Evolutionary conservation across 495 filamentous ascomycete genomes (phyloP).

Genomic region (Penicillium ochrochloron): DNA sequence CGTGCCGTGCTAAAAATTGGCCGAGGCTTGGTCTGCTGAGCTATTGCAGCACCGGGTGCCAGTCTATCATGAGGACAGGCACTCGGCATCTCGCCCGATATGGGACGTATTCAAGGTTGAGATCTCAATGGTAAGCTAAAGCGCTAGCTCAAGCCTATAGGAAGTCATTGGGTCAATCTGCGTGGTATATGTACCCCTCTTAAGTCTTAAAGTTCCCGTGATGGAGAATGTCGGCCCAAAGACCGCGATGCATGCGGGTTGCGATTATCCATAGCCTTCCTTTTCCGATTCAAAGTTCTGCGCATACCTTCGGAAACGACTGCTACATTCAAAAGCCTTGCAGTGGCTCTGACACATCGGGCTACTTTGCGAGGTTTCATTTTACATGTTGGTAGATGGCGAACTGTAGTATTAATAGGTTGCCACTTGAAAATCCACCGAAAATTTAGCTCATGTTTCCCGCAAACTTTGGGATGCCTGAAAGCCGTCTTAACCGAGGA

Average conservation of each 20-base stretch:
- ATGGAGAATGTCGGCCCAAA: conserved; percentile 17
- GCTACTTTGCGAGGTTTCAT: conserved; percentile 14
- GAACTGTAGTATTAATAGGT: conserved; percentile 11
- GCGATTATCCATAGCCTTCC: neutral
- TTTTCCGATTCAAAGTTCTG: neutral
- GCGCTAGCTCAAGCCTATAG: neutral
- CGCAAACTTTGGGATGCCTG: conserved; percentile 15
- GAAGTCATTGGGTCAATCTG: conserved; percentile 17
- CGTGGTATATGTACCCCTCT: conserved; percentile 13
- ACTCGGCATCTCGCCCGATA: conserved; percentile 10
- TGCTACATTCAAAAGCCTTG: neutral
- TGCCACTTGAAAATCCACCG: conserved; percentile 21
- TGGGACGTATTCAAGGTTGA: conserved; percentile 5
- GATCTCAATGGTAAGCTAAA: neutral
- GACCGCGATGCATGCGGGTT: conserved; percentile 23
- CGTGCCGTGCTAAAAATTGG: conserved; percentile 9
- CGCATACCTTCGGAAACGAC: neutral
- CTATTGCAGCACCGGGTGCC: neutral
- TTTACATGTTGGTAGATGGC: conserved; percentile 4
- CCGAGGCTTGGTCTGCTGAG: conserved; percentile 1
- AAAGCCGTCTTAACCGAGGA: conserved; percentile 35
- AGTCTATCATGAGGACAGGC: conserved; percentile 14
- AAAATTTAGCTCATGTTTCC: conserved; percentile 21
- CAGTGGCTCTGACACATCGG: neutral
- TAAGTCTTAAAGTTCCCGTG: neutral